These are phyloP conservation scores for Colletotrichum orbiculare DNA, from an alignment of 2,329 filamentous ascomycete genomes.

Conservation along the genomic window DNA sequence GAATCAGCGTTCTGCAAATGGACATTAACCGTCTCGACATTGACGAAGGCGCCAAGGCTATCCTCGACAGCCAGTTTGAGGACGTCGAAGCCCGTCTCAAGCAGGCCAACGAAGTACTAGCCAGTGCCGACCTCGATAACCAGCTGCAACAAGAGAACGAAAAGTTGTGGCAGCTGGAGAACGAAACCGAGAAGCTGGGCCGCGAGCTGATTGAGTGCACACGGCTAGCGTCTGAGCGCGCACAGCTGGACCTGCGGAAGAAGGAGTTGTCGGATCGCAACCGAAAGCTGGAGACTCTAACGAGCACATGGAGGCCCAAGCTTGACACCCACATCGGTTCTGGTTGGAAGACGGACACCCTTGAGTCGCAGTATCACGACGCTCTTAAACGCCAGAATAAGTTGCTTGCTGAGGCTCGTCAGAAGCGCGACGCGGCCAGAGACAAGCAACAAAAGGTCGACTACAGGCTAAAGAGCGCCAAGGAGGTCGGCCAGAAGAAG, in stretches of 20 bases:
- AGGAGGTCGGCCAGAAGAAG: constrained; percentile 73
- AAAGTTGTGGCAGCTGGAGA: constrained; percentile 76
- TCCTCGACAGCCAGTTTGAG: constrained; percentile 78
- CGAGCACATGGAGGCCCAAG: constrained; percentile 77
- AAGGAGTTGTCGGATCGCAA: constrained; percentile 82
- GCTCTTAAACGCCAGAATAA: constrained; percentile 67
- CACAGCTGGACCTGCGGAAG: constrained; percentile 84
- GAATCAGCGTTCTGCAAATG: constrained; percentile 72
- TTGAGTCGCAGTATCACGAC: constrained; percentile 78
- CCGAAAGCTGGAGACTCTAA: constrained; percentile 81
- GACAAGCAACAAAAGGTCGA: constrained; percentile 82
- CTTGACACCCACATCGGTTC: constrained; percentile 72
- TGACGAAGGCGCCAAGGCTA: constrained; percentile 86
- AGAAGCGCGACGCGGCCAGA: constrained; percentile 75
- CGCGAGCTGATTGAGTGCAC: constrained; percentile 87
- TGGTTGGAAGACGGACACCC: constrained; percentile 74
- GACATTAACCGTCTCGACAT: constrained; percentile 79
- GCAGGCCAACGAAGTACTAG: constrained; percentile 71
- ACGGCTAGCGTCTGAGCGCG: constrained; percentile 82
- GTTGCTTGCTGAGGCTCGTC: constrained; percentile 72
- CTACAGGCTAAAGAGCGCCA: constrained; percentile 74
- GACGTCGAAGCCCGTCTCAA: constrained; percentile 74
- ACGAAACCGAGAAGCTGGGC: constrained; percentile 76
- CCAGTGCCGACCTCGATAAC: constrained; percentile 74
- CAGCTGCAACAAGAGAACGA: constrained; percentile 75